Conservation (phyloP, 1,139 yeast genomes). For the Candida dubliniensis region DNA sequence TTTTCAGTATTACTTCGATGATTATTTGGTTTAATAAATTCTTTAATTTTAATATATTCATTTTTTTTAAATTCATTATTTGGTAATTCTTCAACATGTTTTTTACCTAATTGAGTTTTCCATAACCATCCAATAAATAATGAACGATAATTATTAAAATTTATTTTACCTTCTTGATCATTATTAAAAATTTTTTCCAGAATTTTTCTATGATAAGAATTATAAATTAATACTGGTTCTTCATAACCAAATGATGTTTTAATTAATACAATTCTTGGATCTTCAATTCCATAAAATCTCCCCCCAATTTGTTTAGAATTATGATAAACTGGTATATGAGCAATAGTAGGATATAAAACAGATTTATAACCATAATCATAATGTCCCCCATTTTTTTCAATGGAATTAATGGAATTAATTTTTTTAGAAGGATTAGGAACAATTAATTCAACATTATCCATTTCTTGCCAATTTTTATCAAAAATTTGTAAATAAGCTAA, state of each 20-base stretch:
- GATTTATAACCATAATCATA: slow-evolving; percentile 13
- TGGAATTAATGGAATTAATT: no score
- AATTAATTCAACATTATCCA: slow-evolving; percentile 29
- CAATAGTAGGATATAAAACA: slow-evolving; percentile 24
- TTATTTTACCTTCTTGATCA: slow-evolving; percentile 17
- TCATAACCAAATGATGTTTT: slow-evolving; percentile 31
- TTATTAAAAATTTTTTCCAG: slow-evolving; percentile 24
- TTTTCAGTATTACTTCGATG: slow-evolving; percentile 22
- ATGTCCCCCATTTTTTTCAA: no score
- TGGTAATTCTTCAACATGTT: slow-evolving; percentile 24
- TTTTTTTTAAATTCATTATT: slow-evolving; percentile 15
- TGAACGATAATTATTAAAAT: slow-evolving; percentile 23
- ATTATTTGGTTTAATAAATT: slow-evolving; percentile 21
- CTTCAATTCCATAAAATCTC: slow-evolving; percentile 46
- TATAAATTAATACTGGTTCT: slow-evolving; percentile 34
- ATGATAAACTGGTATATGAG: slow-evolving; percentile 31
- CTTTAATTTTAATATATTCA: slow-evolving; percentile 26
- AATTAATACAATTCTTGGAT: slow-evolving; percentile 41
- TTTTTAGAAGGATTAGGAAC: slow-evolving; percentile 28
- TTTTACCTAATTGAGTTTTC: slow-evolving; percentile 36
- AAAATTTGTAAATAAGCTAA: slow-evolving; percentile 38
- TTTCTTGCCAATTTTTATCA: slow-evolving; percentile 41
- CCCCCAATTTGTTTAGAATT: slow-evolving; percentile 22
- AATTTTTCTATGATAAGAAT: slow-evolving; percentile 25
- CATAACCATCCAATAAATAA: slow-evolving; percentile 42